Evolutionary conservation across 139 green algal species (phyloP), one percentile per base, ranked within the genome.

Genomic region (Micractinium conductrix): DNA sequence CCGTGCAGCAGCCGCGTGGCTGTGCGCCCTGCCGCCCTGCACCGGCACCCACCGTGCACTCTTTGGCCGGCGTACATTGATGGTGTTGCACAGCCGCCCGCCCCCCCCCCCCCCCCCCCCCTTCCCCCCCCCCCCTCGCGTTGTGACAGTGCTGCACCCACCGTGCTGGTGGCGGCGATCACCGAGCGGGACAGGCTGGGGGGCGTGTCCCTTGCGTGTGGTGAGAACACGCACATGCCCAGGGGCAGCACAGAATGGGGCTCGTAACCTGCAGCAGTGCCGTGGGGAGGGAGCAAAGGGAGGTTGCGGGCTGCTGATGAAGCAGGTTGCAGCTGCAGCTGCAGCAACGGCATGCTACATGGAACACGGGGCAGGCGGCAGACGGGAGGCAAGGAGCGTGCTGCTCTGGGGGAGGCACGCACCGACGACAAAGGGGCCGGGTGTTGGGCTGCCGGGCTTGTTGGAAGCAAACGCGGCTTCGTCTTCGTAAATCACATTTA

Each of bases 161-260:
- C 79, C 62, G 79, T 78, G 65, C 79, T 84, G 44, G 80, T 85
- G 26, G 43, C 50, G 0, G 69, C 69, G 4, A 85, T 50, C n/a
- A 43, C 33, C 26, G 76, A 55, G 80, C 65, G 63, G 35, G 43
- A 55, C 24, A 85, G 35, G 67, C 33, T 33, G 22, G 6, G n/a
- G 0, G 80, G 80, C 44, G 65, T 79, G 35, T 35, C 68, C 8
- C 24, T 4, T 0, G 80, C 50, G 30, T 74, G 16, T 38, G 42
- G 37, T 19, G 38, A 28, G 48, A 80, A 68, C 16, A 84, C 26
- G 45, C 44, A 72, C 30, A 74, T 74, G 33, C 55, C 86, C 58
- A 86, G 67, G n/a, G 86, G 86, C 38, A 90, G 40, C 50, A 90
- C 86, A 0, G 69, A 76, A 76, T 90, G 86, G 1, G 86, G 86